Evolutionary conservation across 345 rosid genomes (phyloP).

Genomic region (Arabis hirsuta): DNA sequence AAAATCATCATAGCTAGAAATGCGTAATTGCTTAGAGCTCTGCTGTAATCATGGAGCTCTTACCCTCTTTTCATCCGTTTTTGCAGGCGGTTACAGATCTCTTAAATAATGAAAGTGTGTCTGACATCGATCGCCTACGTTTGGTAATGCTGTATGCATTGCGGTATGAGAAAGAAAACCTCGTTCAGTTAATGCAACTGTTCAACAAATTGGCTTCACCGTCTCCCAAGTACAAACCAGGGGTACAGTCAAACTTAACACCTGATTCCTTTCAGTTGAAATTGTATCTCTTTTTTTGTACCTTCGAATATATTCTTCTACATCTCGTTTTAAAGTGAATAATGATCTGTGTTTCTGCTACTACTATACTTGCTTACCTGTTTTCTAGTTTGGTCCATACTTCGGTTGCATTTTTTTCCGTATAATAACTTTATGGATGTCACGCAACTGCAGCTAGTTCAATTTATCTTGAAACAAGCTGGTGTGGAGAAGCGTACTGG

Average conservation of each 20-base stretch:
- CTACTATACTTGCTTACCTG: conserved; percentile 1
- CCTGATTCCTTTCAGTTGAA: conserved; percentile 23
- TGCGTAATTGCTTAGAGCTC: not conserved
- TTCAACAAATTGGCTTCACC: conserved; percentile 88
- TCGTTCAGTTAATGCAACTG: conserved; percentile 97
- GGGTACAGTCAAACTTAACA: conserved; percentile 56
- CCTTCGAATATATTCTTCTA: not conserved
- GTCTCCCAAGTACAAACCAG: conserved; percentile 92
- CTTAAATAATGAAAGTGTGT: conserved; percentile 76
- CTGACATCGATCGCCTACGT: conserved; percentile 85
- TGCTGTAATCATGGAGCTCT: conserved; percentile 27
- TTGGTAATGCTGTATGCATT: conserved; percentile 93
- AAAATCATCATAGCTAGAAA: not conserved
- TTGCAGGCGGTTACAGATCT: conserved; percentile 93
- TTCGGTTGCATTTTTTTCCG: not conserved
- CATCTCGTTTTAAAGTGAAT: conserved; percentile 3
- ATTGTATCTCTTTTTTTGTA: conserved; percentile 12
- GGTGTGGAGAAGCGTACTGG: conserved; percentile 93
- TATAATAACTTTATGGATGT: conserved; percentile 39
- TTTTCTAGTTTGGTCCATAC: not conserved
- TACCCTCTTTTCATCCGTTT: conserved; percentile 34
- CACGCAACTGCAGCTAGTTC: conserved; percentile 75
- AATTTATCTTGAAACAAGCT: conserved; percentile 94
- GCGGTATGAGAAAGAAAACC: conserved; percentile 97
- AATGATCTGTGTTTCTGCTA: no score